phyloP scores from a whole-genome alignment of 805 yeast species.

The Henningerozyma blattae region DNA sequence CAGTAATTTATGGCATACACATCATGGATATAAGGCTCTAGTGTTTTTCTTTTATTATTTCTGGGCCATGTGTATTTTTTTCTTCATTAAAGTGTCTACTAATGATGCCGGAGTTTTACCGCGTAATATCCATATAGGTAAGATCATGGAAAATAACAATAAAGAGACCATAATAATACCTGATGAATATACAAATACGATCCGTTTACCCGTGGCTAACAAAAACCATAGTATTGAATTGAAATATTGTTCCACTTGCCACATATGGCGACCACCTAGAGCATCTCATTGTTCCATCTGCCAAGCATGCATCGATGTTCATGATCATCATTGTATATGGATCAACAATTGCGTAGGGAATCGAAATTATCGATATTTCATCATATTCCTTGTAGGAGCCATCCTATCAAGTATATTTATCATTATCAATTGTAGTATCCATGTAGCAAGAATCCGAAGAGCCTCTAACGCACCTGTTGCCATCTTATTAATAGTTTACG shows the following conservation, averaged over 20 bases:
- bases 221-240: conserved; percentile 17
- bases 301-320: conserved; percentile 46
- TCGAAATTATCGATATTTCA: conserved; percentile 53
- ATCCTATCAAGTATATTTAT: conserved; percentile 21
- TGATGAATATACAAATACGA: conserved; percentile 41
- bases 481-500: conserved; percentile 41
- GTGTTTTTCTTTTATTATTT: conserved; percentile 47
- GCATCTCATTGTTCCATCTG: conserved; percentile 66
- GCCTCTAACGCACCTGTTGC: conserved; percentile 26
- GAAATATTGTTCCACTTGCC: conserved; percentile 53
- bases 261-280: conserved; percentile 67
- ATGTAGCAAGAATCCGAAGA: conserved; percentile 7
- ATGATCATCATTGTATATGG: conserved; percentile 65
- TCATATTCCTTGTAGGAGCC: conserved; percentile 34
- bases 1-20: conserved; percentile 12
- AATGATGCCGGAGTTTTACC: conserved; percentile 67
- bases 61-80: conserved; percentile 37
- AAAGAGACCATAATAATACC: too few relatives aligned
- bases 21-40: conserved; percentile 11
- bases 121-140: conserved; percentile 46
- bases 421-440: conserved; percentile 14
- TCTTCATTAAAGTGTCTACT: conserved; percentile 42
- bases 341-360: conserved; percentile 69
- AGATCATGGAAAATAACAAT: conserved; percentile 21
- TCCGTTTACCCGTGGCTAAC: conserved; percentile 34